phyloP scores from a whole-genome alignment of 2,329 filamentous ascomycete genomes.

The Fusarium equiseti region DNA sequence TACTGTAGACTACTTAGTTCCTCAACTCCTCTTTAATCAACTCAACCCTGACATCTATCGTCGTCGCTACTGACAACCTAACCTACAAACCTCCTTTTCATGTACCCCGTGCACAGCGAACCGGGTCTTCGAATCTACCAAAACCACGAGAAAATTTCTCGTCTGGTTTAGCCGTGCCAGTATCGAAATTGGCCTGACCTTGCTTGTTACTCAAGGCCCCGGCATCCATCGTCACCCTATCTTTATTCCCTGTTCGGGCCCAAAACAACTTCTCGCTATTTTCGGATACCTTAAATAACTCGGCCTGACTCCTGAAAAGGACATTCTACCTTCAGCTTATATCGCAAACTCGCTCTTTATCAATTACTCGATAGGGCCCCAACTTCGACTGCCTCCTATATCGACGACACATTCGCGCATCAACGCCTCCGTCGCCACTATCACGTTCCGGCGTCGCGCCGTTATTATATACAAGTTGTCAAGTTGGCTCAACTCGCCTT shows the following conservation, averaged over 20 bases:
- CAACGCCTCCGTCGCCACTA: slow-evolving; percentile 16
- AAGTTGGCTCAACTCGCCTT: slow-evolving; percentile 92
- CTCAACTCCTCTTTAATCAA: slow-evolving; percentile 42
- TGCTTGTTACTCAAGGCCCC: slow-evolving; percentile 19
- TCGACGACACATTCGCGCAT: slow-evolving; percentile 12
- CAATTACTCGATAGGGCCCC: slow-evolving; percentile 5
- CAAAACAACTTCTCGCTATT: slow-evolving; percentile 27
- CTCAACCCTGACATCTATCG: slow-evolving; percentile 33
- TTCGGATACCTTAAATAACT: slow-evolving; percentile 33
- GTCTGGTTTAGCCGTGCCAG: slow-evolving; percentile 28
- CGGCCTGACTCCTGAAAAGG: slow-evolving; percentile 28
- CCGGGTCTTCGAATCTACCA: slow-evolving; percentile 18
- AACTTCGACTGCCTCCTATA: slow-evolving; percentile 12
- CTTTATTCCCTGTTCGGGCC: slow-evolving; percentile 37
- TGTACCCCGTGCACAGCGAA: slow-evolving; percentile 14
- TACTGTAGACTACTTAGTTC: slow-evolving; percentile 16
- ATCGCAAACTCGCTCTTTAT: slow-evolving; percentile 10
- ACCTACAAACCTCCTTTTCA: slow-evolving; percentile 21
- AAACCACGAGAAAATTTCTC: slow-evolving; percentile 30
- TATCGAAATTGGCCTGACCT: slow-evolving; percentile 40
- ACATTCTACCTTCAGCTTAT: slow-evolving; percentile 20
- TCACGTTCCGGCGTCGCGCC: slow-evolving; percentile 40
- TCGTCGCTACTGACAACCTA: slow-evolving; percentile 34
- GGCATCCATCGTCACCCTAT: slow-evolving; percentile 30
- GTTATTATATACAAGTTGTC: slow-evolving; percentile 68